Evolutionary conservation across 371 early-diverging fungal species (phyloP), one percentile per base, ranked within the genome.

Genomic region (Syncephalastrum contaminatum): DNA sequence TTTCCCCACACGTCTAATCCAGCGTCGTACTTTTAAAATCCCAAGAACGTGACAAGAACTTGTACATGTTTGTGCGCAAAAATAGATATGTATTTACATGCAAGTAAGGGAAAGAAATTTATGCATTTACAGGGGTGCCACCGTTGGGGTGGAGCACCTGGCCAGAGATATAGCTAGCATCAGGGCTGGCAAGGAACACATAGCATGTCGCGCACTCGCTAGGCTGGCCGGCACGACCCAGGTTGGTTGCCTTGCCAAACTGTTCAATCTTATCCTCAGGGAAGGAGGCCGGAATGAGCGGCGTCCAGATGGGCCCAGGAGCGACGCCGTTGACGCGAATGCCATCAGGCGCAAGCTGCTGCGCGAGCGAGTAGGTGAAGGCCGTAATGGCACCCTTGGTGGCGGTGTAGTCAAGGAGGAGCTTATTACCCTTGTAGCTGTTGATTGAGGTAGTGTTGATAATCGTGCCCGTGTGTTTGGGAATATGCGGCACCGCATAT

Each of bases 241-340:
- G 56, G 20, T 78, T 76, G 5, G 72, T 73, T 60, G 74, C 60
- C 40, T 80, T 69, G 36, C 80, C 82, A 53, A 73, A 71, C 20
- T 64, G 53, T 12, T 72, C 67, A 27, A 82, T 66, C 49, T 67
- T 51, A 47, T 80, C 77, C n/a, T 72, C 68, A 36, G 72, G 61
- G 48, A 73, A 72, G 46, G 77, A 78, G 51, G 82, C 73, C 45
- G 73, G 78, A 30, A 77, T 80, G 53, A 80, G 59, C n/a, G 77
- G 81, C 15, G 83, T 82, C 50, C 76, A 74, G 44, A 80, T 72
- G 50, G 73, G 70, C 20, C 82, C 82, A 45, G 72, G 78, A n/a
- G 79, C 81, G 39, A 81, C 72, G 10, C 72, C 67, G 46, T 82
- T 80, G 5, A 80, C 78, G 16, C 76, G 66, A 42, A 82, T 82